phyloP scores from a whole-genome alignment of 2,329 filamentous ascomycete genomes.

The Aureobasidium melanogenum region DNA sequence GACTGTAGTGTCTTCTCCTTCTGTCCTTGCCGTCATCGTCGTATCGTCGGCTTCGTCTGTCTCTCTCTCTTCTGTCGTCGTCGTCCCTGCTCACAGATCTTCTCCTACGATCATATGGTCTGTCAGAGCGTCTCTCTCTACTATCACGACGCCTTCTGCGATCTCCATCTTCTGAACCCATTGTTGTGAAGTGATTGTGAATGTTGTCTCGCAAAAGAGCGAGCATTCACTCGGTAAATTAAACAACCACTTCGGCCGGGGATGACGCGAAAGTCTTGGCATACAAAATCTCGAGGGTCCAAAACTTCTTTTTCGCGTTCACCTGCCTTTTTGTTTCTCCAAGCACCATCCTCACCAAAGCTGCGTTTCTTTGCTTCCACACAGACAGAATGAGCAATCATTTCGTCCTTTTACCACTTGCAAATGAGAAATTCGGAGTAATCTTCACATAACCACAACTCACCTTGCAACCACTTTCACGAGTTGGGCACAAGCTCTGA shows the following conservation, averaged over 20 bases:
- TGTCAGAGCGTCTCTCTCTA: neutral
- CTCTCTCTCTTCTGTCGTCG: constrained; percentile 1
- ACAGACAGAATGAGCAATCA: constrained; percentile 37
- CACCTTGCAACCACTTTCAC: constrained; percentile 26
- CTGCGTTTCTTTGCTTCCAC: constrained; percentile 94
- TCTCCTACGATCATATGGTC: neutral
- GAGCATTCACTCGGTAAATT: neutral
- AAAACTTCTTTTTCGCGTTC: constrained; percentile 19
- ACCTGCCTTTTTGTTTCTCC: constrained; percentile 32
- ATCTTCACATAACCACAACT: constrained; percentile 58
- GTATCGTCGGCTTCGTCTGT: constrained; percentile 1
- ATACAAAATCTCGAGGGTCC: constrained; percentile 10
- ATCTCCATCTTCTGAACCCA: neutral
- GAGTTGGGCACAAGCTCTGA: constrained; percentile 24
- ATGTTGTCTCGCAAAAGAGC: neutral
- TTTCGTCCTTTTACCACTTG: constrained; percentile 31
- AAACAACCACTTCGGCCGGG: neutral
- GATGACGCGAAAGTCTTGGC: constrained; percentile 5
- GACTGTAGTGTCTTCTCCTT: constrained; percentile 2
- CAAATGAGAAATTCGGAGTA: constrained; percentile 99
- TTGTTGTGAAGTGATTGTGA: neutral
- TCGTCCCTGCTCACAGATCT: constrained; percentile 1
- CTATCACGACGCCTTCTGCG: neutral
- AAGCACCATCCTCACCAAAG: constrained; percentile 82
- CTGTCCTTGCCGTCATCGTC: neutral